These are phyloP conservation scores for Aspergillus wentii DNA, from an alignment of 495 filamentous ascomycete genomes.

Conservation along the genomic window DNA sequence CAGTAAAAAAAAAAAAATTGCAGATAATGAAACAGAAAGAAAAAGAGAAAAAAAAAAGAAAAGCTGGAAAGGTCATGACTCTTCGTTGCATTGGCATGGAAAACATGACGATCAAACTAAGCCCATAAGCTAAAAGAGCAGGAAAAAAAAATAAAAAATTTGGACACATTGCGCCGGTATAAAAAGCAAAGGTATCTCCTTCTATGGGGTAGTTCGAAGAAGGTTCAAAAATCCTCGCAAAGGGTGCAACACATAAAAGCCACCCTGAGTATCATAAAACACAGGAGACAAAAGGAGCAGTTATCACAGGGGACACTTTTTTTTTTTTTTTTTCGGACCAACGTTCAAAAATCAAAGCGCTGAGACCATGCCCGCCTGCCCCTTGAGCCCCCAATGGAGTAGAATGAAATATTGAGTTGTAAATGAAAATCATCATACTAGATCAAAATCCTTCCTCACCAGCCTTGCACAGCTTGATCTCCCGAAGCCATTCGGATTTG, in stretches of 20 bases:
- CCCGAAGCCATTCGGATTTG: constrained; percentile 96
- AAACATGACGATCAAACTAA: constrained; percentile 31
- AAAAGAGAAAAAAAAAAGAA: constrained; percentile 14
- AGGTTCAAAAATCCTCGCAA: constrained; percentile 17
- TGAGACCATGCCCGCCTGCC: background rate
- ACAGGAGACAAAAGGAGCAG: background rate
- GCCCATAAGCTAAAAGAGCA: constrained; percentile 16
- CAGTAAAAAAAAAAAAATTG: constrained; percentile 6
- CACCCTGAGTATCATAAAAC: background rate
- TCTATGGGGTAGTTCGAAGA: constrained; percentile 24
- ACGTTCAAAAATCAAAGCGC: background rate
- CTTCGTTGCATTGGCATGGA: constrained; percentile 45
- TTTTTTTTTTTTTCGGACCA: too few species aligned
- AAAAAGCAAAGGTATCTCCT: constrained; percentile 23
- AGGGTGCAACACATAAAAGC: constrained; percentile 22
- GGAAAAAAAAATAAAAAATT: constrained; percentile 12
- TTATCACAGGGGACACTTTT: background rate
- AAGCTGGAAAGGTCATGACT: constrained; percentile 32
- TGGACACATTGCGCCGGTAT: constrained; percentile 23
- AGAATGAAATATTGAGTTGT: background rate
- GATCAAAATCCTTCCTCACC: constrained; percentile 83
- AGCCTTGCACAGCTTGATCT: constrained; percentile 93
- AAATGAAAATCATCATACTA: constrained; percentile 1
- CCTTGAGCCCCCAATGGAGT: constrained; percentile 3
- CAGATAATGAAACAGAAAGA: background rate